phyloP scores from a whole-genome alignment of 2,329 filamentous ascomycete species.

The Cyphellophora attinorum region DNA sequence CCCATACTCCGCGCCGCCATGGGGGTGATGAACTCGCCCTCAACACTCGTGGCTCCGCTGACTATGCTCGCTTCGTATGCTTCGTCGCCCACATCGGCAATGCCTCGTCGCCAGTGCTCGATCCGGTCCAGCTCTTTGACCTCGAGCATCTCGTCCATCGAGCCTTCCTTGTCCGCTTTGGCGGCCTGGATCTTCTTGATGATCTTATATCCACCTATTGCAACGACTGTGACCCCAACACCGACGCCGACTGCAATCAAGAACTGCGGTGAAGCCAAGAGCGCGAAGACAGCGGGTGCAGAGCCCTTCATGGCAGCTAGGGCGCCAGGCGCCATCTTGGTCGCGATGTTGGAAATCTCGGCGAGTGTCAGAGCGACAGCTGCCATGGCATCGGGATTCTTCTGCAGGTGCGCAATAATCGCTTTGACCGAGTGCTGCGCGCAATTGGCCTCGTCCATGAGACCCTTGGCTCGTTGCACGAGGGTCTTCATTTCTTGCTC shows the following conservation, averaged over 20 bases:
- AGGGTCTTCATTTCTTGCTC: conserved; percentile 52
- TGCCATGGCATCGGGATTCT: conserved; percentile 82
- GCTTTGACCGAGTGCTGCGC: conserved; percentile 72
- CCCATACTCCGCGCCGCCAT: conserved; percentile 41
- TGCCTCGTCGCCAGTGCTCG: conserved; percentile 55
- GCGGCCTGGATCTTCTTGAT: conserved; percentile 65
- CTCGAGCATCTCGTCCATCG: conserved; percentile 49
- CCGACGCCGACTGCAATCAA: conserved; percentile 83
- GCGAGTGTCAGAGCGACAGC: conserved; percentile 87
- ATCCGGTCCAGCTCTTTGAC: conserved; percentile 40
- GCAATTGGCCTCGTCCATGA: conserved; percentile 82
- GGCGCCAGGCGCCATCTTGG: conserved; percentile 76
- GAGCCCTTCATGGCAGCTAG: conserved; percentile 66
- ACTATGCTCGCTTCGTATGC: conserved; percentile 24
- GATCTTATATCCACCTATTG: conserved; percentile 95
- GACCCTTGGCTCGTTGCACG: conserved; percentile 62
- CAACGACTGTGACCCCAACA: conserved; percentile 87
- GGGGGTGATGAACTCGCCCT: conserved; percentile 57
- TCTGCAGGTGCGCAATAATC: conserved; percentile 71
- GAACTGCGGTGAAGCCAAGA: conserved; percentile 86
- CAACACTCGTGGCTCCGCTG: conserved; percentile 46
- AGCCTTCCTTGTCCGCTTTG: conserved; percentile 19
- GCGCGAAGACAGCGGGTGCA: conserved; percentile 75
- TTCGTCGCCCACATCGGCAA: conserved; percentile 43
- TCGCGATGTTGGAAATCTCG: conserved; percentile 73